phyloP scores from a whole-genome alignment of 2,329 filamentous ascomycete species.

The Xylariales sp. region DNA sequence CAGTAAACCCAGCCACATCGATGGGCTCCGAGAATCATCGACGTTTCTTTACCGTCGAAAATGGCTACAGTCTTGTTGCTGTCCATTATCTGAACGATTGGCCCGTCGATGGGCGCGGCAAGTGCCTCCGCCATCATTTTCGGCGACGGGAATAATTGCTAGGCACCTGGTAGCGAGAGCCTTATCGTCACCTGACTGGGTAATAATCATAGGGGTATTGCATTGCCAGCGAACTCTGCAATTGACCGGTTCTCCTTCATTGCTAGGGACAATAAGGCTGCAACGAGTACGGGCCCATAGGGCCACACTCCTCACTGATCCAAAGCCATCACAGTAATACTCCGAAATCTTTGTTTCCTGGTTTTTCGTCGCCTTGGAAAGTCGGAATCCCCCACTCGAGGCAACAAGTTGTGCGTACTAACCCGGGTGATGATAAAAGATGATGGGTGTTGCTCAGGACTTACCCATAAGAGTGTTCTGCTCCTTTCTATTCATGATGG shows the following conservation, averaged over 20 bases:
- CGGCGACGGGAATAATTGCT: background rate
- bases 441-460: conserved; percentile 20
- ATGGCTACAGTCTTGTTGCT: background rate
- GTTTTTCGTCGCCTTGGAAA: background rate
- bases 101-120: background rate
- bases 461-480: conserved; percentile 47
- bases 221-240: background rate
- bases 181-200: background rate
- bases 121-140: background rate
- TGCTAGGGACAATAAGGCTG: background rate
- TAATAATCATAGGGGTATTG: conserved; percentile 5
- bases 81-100: background rate
- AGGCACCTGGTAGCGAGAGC: background rate
- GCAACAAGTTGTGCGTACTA: background rate
- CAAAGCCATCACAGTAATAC: no score
- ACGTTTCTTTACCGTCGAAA: background rate
- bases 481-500: conserved; percentile 46
- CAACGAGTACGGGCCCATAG: background rate
- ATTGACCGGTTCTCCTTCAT: background rate
- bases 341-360: background rate
- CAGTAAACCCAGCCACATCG: background rate
- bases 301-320: background rate
- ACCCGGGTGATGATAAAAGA: background rate
- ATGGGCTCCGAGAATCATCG: background rate
- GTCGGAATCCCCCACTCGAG: background rate